These are phyloP conservation scores for Dactylellina parvicollis DNA, from an alignment of 2,329 filamentous ascomycete species.

Conservation along the genomic window DNA sequence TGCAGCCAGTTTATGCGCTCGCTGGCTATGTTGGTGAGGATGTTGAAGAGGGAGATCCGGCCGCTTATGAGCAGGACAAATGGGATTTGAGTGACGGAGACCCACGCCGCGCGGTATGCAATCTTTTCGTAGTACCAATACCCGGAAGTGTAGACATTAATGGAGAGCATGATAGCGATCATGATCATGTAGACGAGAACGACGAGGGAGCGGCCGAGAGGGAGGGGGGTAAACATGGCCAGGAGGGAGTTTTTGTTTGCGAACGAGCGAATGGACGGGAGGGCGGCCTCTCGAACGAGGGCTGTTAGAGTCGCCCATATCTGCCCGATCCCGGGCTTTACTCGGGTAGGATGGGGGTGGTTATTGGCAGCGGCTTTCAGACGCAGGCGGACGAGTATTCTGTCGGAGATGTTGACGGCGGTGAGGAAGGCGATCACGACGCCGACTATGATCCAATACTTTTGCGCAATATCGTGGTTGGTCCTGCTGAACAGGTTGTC, in stretches of 20 bases:
- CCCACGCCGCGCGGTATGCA: constrained; percentile 75
- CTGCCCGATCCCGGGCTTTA: constrained; percentile 64
- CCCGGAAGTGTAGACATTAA: constrained; percentile 66
- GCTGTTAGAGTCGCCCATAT: constrained; percentile 71
- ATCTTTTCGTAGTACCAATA: constrained; percentile 72
- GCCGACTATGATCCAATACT: constrained; percentile 51
- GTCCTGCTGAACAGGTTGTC: constrained; percentile 50
- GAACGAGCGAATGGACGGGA: constrained; percentile 68
- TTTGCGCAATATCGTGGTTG: constrained; percentile 36
- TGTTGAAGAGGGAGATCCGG: constrained; percentile 70
- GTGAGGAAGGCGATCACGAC: constrained; percentile 44
- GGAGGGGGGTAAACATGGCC: constrained; percentile 70
- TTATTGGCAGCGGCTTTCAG: constrained; percentile 42
- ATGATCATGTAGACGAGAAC: constrained; percentile 70
- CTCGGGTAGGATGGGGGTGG: constrained; percentile 65
- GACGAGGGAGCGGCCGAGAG: constrained; percentile 68
- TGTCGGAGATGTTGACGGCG: constrained; percentile 38
- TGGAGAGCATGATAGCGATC: constrained; percentile 60
- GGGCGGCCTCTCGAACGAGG: constrained; percentile 67
- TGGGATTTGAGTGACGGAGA: constrained; percentile 72
- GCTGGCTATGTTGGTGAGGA: constrained; percentile 71
- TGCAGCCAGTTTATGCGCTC: constrained; percentile 79
- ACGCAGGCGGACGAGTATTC: constrained; percentile 32
- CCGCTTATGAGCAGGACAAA: constrained; percentile 72
- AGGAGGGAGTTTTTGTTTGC: constrained; percentile 62